phyloP scores from a whole-genome alignment of 768 basidiomycete species.

The Agaricus blazei region DNA sequence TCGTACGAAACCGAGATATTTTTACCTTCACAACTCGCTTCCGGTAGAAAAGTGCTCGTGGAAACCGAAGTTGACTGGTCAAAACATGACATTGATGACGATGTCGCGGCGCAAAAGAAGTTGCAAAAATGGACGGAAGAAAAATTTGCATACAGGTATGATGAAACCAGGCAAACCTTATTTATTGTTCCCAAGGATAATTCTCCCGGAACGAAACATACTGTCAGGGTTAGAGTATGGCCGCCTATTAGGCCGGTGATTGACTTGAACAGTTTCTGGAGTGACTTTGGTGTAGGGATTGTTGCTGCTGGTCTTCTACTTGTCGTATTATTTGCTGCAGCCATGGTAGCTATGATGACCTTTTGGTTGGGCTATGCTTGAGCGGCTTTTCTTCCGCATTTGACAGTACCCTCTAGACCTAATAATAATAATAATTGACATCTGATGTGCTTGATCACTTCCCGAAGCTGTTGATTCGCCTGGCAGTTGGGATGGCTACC shows the following conservation, averaged over 20 bases:
- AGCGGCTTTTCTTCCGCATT: not conserved
- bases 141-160: constrained; percentile 52
- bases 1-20: constrained; percentile 83
- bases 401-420: too few relatives aligned
- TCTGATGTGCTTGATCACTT: too few relatives aligned
- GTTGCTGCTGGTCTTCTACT: constrained; percentile 13
- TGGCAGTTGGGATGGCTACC: too few relatives aligned
- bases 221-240: constrained; percentile 47
- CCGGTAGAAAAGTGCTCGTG: constrained; percentile 53
- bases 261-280: constrained; percentile 58
- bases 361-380: constrained; percentile 3
- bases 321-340: constrained; percentile 14
- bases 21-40: constrained; percentile 59
- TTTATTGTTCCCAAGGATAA: constrained; percentile 50
- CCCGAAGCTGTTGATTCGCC: too few relatives aligned
- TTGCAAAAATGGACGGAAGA: constrained; percentile 13
- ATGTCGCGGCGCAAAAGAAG: not conserved
- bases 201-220: constrained; percentile 40
- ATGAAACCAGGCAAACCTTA: constrained; percentile 67
- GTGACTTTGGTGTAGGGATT: constrained; percentile 39
- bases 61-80: constrained; percentile 35
- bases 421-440: too few relatives aligned
- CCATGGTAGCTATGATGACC: not conserved
- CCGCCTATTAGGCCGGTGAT: constrained; percentile 48
- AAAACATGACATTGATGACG: not conserved